A percentile compares a stretch with the other conserved stretches of the same genome.
Evolutionary conservation across 495 filamentous ascomycete species (phyloP).

Genomic region (Aspergillus baeticus): DNA sequence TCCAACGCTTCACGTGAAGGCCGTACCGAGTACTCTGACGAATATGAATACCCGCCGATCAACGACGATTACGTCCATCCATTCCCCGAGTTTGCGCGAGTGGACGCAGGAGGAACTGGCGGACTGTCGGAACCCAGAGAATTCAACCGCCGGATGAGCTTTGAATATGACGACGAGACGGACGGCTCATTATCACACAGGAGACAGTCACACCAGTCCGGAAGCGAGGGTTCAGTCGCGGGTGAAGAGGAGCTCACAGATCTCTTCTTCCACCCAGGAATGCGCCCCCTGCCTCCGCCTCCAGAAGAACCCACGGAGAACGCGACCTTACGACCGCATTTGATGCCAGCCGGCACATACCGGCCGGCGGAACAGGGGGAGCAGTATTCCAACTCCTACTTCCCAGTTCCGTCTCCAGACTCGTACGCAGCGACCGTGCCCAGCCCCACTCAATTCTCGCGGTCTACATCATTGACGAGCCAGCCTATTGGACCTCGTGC

Average conservation of each 20-base stretch:
- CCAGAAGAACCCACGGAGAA: constrained; percentile 55
- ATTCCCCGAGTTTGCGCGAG: constrained; percentile 61
- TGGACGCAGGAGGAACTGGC: constrained; percentile 83
- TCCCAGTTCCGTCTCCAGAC: constrained; percentile 42
- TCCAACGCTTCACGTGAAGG: constrained; percentile 37
- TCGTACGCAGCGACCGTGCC: constrained; percentile 44
- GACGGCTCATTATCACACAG: constrained; percentile 47
- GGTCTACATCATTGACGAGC: constrained; percentile 81
- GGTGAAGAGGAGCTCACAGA: constrained; percentile 69
- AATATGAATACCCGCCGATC: constrained; percentile 44
- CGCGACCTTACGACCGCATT: constrained; percentile 42
- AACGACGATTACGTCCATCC: constrained; percentile 56
- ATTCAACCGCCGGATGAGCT: constrained; percentile 71
- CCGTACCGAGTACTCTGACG: constrained; percentile 34
- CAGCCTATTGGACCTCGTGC: constrained; percentile 79
- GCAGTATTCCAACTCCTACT: constrained; percentile 43
- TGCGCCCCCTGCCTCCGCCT: constrained; percentile 79
- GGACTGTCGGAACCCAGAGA: constrained; percentile 72
- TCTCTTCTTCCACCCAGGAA: constrained; percentile 90
- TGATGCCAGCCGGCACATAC: constrained; percentile 59
- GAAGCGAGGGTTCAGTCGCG: constrained; percentile 51
- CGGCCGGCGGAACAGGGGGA: constrained; percentile 38
- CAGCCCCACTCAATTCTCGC: constrained; percentile 61
- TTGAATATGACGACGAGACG: constrained; percentile 88
- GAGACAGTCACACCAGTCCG: constrained; percentile 48